Evolutionary conservation across 2,329 filamentous ascomycete species (phyloP).

Genomic region (Westerdykella ornata): DNA sequence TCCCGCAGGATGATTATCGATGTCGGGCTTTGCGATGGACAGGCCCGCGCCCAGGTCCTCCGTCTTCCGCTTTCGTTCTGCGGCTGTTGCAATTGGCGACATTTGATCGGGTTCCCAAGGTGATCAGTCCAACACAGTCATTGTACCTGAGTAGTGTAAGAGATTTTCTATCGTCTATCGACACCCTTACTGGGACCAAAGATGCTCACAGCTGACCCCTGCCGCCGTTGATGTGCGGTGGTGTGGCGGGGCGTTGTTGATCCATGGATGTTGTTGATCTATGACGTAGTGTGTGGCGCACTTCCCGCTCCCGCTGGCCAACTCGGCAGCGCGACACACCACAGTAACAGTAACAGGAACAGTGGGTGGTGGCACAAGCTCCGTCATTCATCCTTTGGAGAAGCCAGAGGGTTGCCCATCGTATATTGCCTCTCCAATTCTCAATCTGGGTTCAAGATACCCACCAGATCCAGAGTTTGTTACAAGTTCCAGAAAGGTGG

Average conservation of each 20-base stretch:
- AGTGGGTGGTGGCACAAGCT: conserved; percentile 6
- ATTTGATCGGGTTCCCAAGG: neutral
- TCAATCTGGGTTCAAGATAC: no score
- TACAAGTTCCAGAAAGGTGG: no score
- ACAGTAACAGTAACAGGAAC: no score
- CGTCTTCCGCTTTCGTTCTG: conserved; percentile 29
- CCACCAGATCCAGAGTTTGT: no score
- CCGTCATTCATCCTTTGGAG: neutral
- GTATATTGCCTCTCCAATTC: no score
- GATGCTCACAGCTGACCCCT: neutral
- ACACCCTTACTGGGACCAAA: neutral
- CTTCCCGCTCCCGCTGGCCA: conserved; percentile 20
- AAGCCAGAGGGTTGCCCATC: no score
- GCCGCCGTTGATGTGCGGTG: neutral
- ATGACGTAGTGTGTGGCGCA: conserved; percentile 34
- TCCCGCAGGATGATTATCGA: conserved; percentile 40
- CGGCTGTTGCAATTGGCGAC: no score
- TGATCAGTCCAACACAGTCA: conserved; percentile 10
- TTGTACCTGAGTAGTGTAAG: neutral
- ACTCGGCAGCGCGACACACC: conserved; percentile 14
- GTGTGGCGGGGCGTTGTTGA: no score
- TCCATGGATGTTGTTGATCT: conserved; percentile 1
- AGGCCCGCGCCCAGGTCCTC: conserved; percentile 40
- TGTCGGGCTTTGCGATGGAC: conserved; percentile 38
- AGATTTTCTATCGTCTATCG: neutral